Base-by-base conservation (phyloP, 164 flowering plant species). In the Chimonanthus praecox region DNA sequence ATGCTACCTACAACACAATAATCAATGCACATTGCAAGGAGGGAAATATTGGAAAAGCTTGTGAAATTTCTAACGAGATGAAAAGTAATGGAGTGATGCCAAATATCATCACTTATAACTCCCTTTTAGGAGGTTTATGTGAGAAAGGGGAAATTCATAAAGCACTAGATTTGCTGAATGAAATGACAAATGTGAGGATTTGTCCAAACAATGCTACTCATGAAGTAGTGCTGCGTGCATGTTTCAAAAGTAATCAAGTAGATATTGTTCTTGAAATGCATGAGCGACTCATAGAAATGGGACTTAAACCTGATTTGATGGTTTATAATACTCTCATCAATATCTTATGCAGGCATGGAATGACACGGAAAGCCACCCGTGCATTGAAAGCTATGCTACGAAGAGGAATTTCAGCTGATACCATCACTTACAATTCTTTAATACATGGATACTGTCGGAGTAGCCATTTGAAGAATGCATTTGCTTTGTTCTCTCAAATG, bases 371-470 rank as follows among this genome's bases (percentile, higher is more conserved):
- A 77, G 98, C 98, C 58, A 76, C 79, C 73, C 45, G 68, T 73
- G 84, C 86, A 11, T 70, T 91, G 64, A 66, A 85, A 61, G 86
- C 85, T n/a, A 95, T 95, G 99, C 78, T 15, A 9, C 64, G 67
- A 70, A 82, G 73, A 58, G 94, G 94, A 60, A 75, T 92, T 72
- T 66, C 72, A 6, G 83, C 89, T 15, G 89, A 95, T 78, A 80
- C 78, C 44, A 48, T 80, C 21, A 91, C 97, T 51, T 93, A 89
- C 74, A 95, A 95, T 82, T 83, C 92, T 58, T 71, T 95, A 47
- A 83, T 95, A 58, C 82, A 68, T 48, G 99, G 99, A 47, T 86
- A 87, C 72, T 87, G 91, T 79, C 79, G 77, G 78, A 81, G 94
- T 73, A 80, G 86, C 48, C 93, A 89, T 78, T 11, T 86, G 46